Evolutionary conservation across 352 stramenopile species (phyloP).

Genomic region (Phytophthora podocarpi): DNA sequence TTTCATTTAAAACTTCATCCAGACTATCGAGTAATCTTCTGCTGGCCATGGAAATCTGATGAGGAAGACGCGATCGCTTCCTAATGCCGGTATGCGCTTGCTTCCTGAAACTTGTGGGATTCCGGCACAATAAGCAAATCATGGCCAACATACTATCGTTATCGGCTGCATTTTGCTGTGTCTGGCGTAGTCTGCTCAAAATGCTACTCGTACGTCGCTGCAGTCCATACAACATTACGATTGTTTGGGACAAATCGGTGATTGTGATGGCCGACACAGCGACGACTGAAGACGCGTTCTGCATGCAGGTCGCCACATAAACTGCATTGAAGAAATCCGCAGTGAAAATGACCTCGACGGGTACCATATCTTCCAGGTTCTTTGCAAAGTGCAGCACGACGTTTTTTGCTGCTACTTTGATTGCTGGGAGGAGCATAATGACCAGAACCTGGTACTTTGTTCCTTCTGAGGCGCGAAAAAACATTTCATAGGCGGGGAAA

Average conservation of each 20-base stretch:
- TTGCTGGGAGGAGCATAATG: constrained; percentile 27
- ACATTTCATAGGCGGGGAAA: constrained; percentile 30
- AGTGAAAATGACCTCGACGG: constrained; percentile 29
- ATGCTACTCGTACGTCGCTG: constrained; percentile 5
- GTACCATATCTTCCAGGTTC: constrained; percentile 27
- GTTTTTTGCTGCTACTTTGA: constrained; percentile 37
- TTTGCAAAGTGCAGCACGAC: constrained; percentile 11
- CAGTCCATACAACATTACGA: constrained; percentile 17
- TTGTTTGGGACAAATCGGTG: constrained; percentile 26
- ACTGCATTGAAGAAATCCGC: constrained; percentile 35
- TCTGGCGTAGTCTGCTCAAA: constrained; percentile 2
- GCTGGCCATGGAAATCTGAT: constrained; percentile 12
- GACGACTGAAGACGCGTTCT: constrained; percentile 12
- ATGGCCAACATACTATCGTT: constrained; percentile 14
- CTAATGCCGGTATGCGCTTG: constrained; percentile 5
- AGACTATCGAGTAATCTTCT: constrained; percentile 12
- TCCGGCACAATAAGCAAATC: constrained; percentile 16
- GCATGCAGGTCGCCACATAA: too few relatives aligned
- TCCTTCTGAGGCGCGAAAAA: constrained; percentile 9
- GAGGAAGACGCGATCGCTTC: constrained; percentile 17
- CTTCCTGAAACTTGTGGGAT: constrained; percentile 14
- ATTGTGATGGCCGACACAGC: constrained; percentile 20
- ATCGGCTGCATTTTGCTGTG: background rate
- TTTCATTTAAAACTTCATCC: constrained; percentile 1
- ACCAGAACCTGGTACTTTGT: constrained; percentile 7